Evolutionary conservation across 345 rosid genomes (phyloP).

Genomic region (Barbarea vulgaris): DNA sequence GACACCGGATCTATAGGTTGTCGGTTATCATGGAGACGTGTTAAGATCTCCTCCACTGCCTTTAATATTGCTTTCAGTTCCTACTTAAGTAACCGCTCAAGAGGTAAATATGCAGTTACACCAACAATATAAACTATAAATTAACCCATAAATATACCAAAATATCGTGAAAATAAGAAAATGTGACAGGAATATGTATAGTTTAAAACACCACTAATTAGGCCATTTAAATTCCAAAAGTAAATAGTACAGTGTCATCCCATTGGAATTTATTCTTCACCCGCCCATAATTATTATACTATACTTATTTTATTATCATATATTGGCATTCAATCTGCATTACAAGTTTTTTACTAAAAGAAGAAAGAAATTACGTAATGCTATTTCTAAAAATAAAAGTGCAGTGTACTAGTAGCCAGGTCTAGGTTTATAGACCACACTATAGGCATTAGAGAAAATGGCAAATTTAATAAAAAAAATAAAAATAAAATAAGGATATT

Average conservation of each 20-base stretch:
- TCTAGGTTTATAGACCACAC: slow-evolving; percentile 39
- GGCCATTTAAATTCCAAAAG: slow-evolving; percentile 4
- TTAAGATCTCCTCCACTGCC: slow-evolving; percentile 1
- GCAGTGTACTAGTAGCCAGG: neutral
- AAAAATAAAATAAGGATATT: neutral
- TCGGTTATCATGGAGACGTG: slow-evolving; percentile 57
- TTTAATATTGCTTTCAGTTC: neutral
- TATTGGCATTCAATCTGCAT: neutral
- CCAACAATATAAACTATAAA: neutral
- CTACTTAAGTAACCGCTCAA: neutral
- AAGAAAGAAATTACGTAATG: slow-evolving; percentile 68
- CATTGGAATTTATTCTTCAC: neutral
- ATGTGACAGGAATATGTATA: neutral
- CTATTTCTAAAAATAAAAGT: slow-evolving; percentile 18
- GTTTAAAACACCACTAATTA: neutral
- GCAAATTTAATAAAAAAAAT: slow-evolving; percentile 2
- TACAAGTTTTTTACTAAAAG: slow-evolving; percentile 53
- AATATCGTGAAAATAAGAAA: neutral
- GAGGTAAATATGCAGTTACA: neutral
- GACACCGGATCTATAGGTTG: slow-evolving; percentile 57
- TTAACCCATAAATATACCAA: neutral
- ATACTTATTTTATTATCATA: neutral
- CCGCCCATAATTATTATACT: neutral
- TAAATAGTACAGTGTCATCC: neutral
- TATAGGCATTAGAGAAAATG: slow-evolving; percentile 20